These are phyloP conservation scores for Sclerotinia glacialis DNA, from an alignment of 2,329 filamentous ascomycete species.

Conservation along the genomic window DNA sequence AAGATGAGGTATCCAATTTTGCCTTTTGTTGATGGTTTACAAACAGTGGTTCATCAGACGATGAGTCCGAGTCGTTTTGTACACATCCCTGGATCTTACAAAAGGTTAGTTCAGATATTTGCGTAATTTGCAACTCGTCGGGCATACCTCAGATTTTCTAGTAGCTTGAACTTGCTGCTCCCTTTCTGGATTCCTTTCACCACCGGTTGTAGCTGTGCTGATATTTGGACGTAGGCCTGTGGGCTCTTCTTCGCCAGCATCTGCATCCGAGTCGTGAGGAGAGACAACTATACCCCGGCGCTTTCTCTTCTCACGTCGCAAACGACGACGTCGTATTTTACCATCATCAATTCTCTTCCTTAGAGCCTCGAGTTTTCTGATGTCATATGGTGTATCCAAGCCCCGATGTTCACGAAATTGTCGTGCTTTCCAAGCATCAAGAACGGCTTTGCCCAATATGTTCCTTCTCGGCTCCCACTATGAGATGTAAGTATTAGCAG, in stretches of 20 bases:
- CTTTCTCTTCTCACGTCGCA: constrained; percentile 30
- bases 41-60: constrained; percentile 17
- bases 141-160: constrained; percentile 5
- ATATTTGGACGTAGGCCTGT: background rate
- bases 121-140: background rate
- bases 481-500: background rate
- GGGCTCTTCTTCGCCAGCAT: constrained; percentile 28
- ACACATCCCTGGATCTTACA: background rate
- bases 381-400: constrained; percentile 30
- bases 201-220: background rate
- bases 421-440: constrained; percentile 38
- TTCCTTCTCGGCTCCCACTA: constrained; percentile 48
- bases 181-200: background rate
- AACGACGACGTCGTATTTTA: constrained; percentile 28
- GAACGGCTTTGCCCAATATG: constrained; percentile 43
- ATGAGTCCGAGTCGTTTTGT: constrained; percentile 1
- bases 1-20: background rate
- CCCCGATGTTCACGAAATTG: constrained; percentile 28
- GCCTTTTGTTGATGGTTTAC: background rate
- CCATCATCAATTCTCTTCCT: constrained; percentile 21
- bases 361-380: constrained; percentile 26
- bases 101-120: background rate
- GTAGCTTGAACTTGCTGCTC: constrained; percentile 7
- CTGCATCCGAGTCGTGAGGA: constrained; percentile 23
- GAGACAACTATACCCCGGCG: constrained; percentile 22